Conservation (phyloP, 768 basidiomycete species). For the Panaeolus papilionaceus region DNA sequence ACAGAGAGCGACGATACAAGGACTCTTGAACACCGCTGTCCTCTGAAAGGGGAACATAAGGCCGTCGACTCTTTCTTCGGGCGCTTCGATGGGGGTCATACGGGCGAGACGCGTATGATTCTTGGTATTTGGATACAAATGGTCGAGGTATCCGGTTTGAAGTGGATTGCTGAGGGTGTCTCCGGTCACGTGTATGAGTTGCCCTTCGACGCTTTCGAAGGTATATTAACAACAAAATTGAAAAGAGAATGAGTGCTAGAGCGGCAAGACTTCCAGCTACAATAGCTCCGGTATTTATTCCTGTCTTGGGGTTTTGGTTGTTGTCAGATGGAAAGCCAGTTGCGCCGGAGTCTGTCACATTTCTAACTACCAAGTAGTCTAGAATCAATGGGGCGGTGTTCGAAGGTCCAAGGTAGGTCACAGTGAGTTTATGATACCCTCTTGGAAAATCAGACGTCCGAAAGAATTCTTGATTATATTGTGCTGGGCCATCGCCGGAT, state of each 20-base stretch:
- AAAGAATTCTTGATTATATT: constrained; percentile 19
- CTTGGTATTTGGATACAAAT: background rate
- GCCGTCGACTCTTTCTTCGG: background rate
- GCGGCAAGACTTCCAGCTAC: background rate
- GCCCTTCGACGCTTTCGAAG: background rate
- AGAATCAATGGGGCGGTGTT: constrained; percentile 1
- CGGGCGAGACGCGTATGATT: background rate
- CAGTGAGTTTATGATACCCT: constrained; percentile 22
- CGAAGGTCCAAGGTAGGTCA: constrained; percentile 15
- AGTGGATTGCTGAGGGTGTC: background rate
- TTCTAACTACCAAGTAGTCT: constrained; percentile 1
- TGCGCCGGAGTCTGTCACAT: background rate
- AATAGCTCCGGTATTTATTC: background rate
- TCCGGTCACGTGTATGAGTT: background rate
- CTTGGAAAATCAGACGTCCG: constrained; percentile 24
- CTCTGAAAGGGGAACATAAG: background rate
- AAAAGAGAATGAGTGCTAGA: background rate
- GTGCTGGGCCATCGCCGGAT: background rate
- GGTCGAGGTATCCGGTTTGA: background rate
- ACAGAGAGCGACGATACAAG: background rate
- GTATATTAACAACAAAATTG: background rate
- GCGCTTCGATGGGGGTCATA: background rate
- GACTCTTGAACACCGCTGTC: background rate
- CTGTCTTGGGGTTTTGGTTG: background rate
- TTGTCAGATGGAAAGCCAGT: background rate